Evolutionary conservation across 371 early-diverging fungal species (phyloP).

Genomic region (Lichtheimia hyalospora): DNA sequence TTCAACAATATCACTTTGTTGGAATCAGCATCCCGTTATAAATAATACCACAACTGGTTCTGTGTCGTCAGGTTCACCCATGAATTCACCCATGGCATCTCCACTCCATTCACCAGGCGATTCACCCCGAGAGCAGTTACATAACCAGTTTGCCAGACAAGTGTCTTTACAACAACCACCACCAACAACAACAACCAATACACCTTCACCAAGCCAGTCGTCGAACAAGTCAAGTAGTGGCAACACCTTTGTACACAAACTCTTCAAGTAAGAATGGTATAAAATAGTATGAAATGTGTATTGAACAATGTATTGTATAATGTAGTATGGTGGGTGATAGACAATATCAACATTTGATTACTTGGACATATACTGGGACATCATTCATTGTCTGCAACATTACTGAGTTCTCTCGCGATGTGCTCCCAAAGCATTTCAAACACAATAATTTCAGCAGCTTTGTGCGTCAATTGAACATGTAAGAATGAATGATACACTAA

Average conservation of each 20-base stretch:
- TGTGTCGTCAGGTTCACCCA: constrained; percentile 20
- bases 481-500: constrained; percentile 25
- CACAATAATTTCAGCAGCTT: constrained; percentile 87
- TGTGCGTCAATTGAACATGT: constrained; percentile 85
- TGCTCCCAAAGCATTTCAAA: constrained; percentile 81
- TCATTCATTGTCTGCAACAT: constrained; percentile 90
- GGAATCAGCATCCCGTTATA: background rate
- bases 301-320: background rate
- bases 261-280: constrained; percentile 34
- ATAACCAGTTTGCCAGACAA: constrained; percentile 21
- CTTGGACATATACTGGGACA: constrained; percentile 79
- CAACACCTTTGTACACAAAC: constrained; percentile 31
- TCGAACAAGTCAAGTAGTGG: constrained; percentile 13
- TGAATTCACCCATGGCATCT: constrained; percentile 18
- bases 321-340: constrained; percentile 75
- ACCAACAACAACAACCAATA: constrained; percentile 14
- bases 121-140: constrained; percentile 21
- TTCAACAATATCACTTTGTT: background rate
- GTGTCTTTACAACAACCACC: constrained; percentile 32
- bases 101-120: constrained; percentile 19
- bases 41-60: constrained; percentile 11
- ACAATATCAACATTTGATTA: constrained; percentile 73
- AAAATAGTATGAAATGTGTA: background rate
- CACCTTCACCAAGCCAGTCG: background rate
- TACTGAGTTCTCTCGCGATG: constrained; percentile 74